phyloP scores from a whole-genome alignment of 768 basidiomycete species.

The Clavaria fumosa region DNA sequence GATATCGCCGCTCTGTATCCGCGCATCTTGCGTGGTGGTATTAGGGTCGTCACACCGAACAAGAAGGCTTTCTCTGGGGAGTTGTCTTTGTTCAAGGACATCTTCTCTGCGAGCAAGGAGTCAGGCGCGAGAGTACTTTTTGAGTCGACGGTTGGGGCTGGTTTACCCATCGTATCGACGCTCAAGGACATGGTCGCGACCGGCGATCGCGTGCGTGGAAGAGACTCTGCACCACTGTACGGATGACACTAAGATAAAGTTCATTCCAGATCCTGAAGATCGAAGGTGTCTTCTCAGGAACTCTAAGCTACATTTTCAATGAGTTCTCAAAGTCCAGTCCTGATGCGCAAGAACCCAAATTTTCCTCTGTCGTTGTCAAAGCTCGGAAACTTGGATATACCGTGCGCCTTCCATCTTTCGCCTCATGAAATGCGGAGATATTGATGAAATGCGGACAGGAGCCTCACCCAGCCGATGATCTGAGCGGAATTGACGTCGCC shows the following conservation, averaged over 20 bases:
- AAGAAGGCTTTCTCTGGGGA: constrained; percentile 89
- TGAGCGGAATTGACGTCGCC: constrained; percentile 93
- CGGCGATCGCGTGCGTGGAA: constrained; percentile 66
- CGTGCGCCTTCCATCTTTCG: constrained; percentile 28
- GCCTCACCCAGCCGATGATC: constrained; percentile 93
- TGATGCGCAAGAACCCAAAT: constrained; percentile 54
- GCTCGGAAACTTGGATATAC: constrained; percentile 94
- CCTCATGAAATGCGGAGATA: too few relatives aligned
- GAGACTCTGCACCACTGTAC: not conserved
- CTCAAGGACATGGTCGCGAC: constrained; percentile 85
- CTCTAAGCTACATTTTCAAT: constrained; percentile 98
- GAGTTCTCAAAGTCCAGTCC: constrained; percentile 65
- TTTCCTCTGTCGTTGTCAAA: constrained; percentile 78
- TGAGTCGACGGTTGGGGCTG: constrained; percentile 93
- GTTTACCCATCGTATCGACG: constrained; percentile 82
- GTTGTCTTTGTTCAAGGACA: constrained; percentile 48
- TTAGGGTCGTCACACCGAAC: constrained; percentile 90
- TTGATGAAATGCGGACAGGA: too few relatives aligned
- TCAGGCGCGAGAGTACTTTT: constrained; percentile 59
- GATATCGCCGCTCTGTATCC: constrained; percentile 74
- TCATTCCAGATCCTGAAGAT: constrained; percentile 58
- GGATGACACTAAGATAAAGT: not conserved
- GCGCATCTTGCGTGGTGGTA: constrained; percentile 55
- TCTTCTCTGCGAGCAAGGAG: constrained; percentile 41
- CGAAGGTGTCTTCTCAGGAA: constrained; percentile 96